Percentiles rank a stretch among this genome's conserved stretches.
Conservation (phyloP, 2,329 filamentous ascomycete genomes). For the Fulvia fulva region DNA sequence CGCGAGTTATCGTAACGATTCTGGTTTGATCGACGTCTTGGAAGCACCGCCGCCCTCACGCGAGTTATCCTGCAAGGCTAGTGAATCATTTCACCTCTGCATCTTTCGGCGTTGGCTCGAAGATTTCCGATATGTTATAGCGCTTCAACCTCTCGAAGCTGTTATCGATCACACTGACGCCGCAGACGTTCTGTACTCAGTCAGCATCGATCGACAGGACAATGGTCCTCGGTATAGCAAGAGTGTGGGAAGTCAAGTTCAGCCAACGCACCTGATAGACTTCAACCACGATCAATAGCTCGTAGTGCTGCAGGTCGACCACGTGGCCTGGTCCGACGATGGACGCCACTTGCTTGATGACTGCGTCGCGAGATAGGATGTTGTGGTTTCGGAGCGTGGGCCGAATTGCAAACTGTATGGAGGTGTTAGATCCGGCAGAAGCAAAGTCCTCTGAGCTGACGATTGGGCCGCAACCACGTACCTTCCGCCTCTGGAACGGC, state of each 20-base stretch:
- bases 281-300: slow-evolving; percentile 75
- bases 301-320: slow-evolving; percentile 72
- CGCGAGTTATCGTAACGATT: background rate
- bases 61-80: background rate
- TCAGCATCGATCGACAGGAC: background rate
- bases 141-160: slow-evolving; percentile 72
- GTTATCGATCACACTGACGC: slow-evolving; percentile 72
- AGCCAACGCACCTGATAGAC: slow-evolving; percentile 66
- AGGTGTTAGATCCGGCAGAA: slow-evolving; percentile 3
- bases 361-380: slow-evolving; percentile 60
- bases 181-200: slow-evolving; percentile 61
- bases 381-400: slow-evolving; percentile 72
- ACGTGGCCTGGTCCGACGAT: slow-evolving; percentile 65
- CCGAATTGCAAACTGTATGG: slow-evolving; percentile 71
- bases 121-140: slow-evolving; percentile 74
- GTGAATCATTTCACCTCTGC: slow-evolving; percentile 15
- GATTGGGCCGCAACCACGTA: slow-evolving; percentile 31
- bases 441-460: background rate
- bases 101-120: slow-evolving; percentile 46
- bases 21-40: background rate
- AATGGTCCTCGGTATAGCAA: slow-evolving; percentile 7
- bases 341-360: slow-evolving; percentile 68
- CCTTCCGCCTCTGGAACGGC: slow-evolving; percentile 50
- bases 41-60: background rate
- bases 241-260: slow-evolving; percentile 14